Conservation (phyloP, 495 filamentous ascomycete species). For the Penicillium flavigenum region DNA sequence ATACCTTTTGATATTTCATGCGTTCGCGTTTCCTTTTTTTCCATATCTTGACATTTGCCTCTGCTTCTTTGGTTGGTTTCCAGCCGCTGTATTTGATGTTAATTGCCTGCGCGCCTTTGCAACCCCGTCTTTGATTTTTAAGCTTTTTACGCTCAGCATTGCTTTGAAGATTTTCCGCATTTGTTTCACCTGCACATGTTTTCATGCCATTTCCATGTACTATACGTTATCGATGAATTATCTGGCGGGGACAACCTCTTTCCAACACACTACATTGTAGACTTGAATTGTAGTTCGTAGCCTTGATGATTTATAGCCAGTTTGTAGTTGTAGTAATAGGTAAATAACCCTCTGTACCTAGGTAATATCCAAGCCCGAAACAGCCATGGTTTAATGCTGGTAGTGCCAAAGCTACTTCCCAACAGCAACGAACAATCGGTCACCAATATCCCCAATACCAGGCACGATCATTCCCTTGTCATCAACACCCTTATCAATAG, state of each 20-base stretch:
- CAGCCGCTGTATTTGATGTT: slow-evolving; percentile 33
- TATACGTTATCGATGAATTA: slow-evolving; percentile 46
- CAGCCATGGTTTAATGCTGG: not conserved
- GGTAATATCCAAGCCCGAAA: not conserved
- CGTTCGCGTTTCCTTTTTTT: slow-evolving; percentile 16
- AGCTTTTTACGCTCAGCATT: slow-evolving; percentile 22
- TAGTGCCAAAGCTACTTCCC: slow-evolving; percentile 65
- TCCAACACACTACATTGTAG: not conserved
- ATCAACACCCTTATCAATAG: slow-evolving; percentile 69
- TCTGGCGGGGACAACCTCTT: slow-evolving; percentile 35
- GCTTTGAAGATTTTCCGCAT: slow-evolving; percentile 13
- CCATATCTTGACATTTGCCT: slow-evolving; percentile 18
- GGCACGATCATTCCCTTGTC: slow-evolving; percentile 86
- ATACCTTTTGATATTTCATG: slow-evolving; percentile 30
- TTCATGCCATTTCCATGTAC: slow-evolving; percentile 43
- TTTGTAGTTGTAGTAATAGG: not conserved
- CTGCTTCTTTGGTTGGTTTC: slow-evolving; percentile 23
- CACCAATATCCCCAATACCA: slow-evolving; percentile 87
- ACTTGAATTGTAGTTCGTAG: not conserved
- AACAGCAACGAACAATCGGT: slow-evolving; percentile 87
- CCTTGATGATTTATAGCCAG: no score
- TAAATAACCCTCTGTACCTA: not conserved
- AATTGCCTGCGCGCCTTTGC: slow-evolving; percentile 20
- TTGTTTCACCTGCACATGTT: slow-evolving; percentile 34
- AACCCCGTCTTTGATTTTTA: slow-evolving; percentile 21